These are phyloP conservation scores for Penicillium sp. DNA, from an alignment of 2,329 filamentous ascomycete genomes.

Conservation along the genomic window DNA sequence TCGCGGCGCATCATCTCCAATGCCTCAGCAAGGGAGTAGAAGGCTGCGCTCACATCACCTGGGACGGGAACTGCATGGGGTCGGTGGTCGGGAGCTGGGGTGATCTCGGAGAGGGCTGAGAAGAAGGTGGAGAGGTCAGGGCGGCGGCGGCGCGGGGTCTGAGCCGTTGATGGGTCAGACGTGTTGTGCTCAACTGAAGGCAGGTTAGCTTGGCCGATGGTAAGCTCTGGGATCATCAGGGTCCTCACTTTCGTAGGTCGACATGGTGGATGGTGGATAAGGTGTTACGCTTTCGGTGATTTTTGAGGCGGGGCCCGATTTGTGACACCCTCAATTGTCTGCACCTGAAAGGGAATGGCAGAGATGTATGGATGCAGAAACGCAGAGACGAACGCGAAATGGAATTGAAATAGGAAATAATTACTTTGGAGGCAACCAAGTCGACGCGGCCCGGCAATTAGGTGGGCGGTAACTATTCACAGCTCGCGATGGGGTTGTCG, in stretches of 20 bases:
- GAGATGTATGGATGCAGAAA: neutral
- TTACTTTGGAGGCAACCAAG: slow-evolving; percentile 18
- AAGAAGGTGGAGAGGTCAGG: slow-evolving; percentile 68
- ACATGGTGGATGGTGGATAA: slow-evolving; percentile 31
- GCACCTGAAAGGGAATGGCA: neutral
- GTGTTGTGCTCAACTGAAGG: slow-evolving; percentile 47
- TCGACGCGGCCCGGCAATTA: slow-evolving; percentile 21
- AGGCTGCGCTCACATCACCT: slow-evolving; percentile 61
- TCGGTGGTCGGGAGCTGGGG: slow-evolving; percentile 53
- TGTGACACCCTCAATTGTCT: slow-evolving; percentile 13
- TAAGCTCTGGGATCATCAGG: neutral
- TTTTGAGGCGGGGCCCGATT: slow-evolving; percentile 10
- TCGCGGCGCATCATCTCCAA: slow-evolving; percentile 58
- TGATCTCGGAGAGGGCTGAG: slow-evolving; percentile 60
- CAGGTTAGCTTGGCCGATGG: slow-evolving; percentile 5
- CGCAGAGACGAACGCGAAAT: slow-evolving; percentile 8
- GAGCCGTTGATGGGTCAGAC: slow-evolving; percentile 28
- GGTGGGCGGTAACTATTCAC: slow-evolving; percentile 1
- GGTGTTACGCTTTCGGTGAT: slow-evolving; percentile 8
- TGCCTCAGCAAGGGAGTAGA: slow-evolving; percentile 61
- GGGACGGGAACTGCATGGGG: slow-evolving; percentile 62
- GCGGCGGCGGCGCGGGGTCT: slow-evolving; percentile 49
- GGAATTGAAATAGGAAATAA: neutral
- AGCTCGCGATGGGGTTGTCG: neutral
- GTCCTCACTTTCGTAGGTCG: slow-evolving; percentile 44